Conservation (phyloP, 2,329 filamentous ascomycete genomes). For the Cadophora sp. region DNA sequence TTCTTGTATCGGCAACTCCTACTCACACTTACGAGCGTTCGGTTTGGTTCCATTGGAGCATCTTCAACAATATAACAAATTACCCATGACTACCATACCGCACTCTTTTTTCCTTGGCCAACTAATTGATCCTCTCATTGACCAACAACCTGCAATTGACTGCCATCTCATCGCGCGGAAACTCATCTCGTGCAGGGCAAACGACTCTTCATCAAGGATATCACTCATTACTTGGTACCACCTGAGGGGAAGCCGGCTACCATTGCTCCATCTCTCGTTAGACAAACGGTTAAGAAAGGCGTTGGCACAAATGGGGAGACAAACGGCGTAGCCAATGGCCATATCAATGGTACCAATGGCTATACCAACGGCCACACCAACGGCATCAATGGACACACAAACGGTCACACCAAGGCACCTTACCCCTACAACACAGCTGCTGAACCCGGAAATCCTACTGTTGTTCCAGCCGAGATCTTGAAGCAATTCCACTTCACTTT, state of each 20-base stretch:
- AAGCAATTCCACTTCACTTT: slow-evolving; percentile 92
- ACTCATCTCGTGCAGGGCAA: slow-evolving; percentile 71
- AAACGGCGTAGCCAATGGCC: slow-evolving; percentile 34
- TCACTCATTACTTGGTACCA: slow-evolving; percentile 88
- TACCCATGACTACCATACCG: slow-evolving; percentile 5
- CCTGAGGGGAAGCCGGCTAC: slow-evolving; percentile 71
- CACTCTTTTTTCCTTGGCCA: not conserved
- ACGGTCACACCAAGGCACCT: slow-evolving; percentile 48
- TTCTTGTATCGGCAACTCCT: not conserved
- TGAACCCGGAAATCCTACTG: slow-evolving; percentile 81
- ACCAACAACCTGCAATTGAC: not conserved
- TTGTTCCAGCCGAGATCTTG: slow-evolving; percentile 77
- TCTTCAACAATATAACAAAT: slow-evolving; percentile 9
- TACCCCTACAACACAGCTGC: slow-evolving; percentile 64
- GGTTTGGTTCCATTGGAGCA: not conserved
- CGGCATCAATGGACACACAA: slow-evolving; percentile 36
- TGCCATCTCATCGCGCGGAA: slow-evolving; percentile 32
- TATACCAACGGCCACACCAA: slow-evolving; percentile 29
- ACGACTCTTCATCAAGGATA: slow-evolving; percentile 97
- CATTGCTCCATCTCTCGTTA: slow-evolving; percentile 77
- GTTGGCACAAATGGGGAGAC: slow-evolving; percentile 43
- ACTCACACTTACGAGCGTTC: not conserved
- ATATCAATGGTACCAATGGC: slow-evolving; percentile 43
- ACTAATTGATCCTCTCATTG: not conserved
- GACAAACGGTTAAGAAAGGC: slow-evolving; percentile 42